Evolutionary conservation across 129 eudicot species (phyloP), one percentile per base, ranked within the genome.

Genomic region (Flaveria robusta): DNA sequence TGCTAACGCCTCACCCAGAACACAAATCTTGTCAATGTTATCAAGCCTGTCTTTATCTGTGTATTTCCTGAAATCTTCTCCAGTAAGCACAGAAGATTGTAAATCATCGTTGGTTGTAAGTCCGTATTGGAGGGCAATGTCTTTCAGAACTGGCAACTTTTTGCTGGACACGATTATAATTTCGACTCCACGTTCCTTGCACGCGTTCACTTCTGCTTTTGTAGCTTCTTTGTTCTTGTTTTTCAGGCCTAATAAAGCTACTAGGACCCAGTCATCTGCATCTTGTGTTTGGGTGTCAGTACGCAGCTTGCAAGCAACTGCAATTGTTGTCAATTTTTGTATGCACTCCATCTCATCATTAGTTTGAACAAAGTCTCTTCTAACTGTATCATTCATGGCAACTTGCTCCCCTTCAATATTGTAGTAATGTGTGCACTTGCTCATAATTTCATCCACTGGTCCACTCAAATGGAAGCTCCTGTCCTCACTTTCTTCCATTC

Each of bases 1-100:
- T 27, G 88, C 65, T 7, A 10, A n/a, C 19, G 81, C 81, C 49
- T 81, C 81, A 23, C 85, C 88, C 6, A 85, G 65, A 71, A 81
- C 45, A n/a, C 81, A 31, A 41, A 85, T 74, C 46, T 74, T 70
- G 15, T 69, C 54, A 0, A 70, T 64, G 23, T 42, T 85, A 15
- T 77, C 68, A 42, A 50, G 62, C 47, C 74, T 85, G 63, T 73
- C 85, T 16, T 63, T 43, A 26, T 72, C 16, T 14, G 43, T 72
- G 58, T 70, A 81, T 0, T 59, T 23, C 63, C 85, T 77, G 34
- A 80, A 84, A n/a, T 19, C 74, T 68, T 85, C 72, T 10, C 80
- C 88, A n/a, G 43, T 73, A n/a, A 77, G 22, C 70, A 72, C 58
- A 5, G 5, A 24, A 52, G 59, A 24, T n/a, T 68, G 34, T 12